phyloP scores from a whole-genome alignment of 2,329 filamentous ascomycete species.

The Colletotrichum caudatum region DNA sequence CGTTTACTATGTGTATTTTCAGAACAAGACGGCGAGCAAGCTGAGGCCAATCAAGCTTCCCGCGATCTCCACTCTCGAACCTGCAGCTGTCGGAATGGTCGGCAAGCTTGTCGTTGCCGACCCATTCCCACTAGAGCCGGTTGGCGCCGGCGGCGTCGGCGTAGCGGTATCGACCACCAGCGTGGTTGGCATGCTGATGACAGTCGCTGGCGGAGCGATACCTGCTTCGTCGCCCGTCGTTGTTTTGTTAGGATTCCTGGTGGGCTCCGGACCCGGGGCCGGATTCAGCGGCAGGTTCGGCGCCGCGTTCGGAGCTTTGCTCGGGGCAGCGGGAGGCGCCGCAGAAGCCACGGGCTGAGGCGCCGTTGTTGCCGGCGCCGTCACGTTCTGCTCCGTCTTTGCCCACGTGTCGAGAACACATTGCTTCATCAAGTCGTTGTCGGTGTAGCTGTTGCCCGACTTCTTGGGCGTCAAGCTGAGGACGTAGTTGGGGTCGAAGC shows the following conservation, averaged over 20 bases:
- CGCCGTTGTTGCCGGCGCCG: not conserved
- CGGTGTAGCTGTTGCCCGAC: conserved; percentile 48
- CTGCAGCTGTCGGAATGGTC: conserved; percentile 20
- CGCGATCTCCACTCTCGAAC: conserved; percentile 2
- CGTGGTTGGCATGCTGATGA: conserved; percentile 25
- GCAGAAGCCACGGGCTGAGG: conserved; percentile 14
- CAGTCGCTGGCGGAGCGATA: conserved; percentile 25
- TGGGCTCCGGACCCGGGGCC: not conserved
- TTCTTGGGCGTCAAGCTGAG: conserved; percentile 57
- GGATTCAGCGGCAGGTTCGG: not conserved
- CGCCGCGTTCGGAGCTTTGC: not conserved
- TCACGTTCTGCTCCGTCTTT: conserved; percentile 30
- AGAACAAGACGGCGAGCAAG: not conserved
- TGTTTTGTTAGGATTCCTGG: not conserved
- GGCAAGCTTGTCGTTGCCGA: conserved; percentile 15
- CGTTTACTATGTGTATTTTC: not conserved
- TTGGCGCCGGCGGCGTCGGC: conserved; percentile 24
- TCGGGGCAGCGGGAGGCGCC: not conserved
- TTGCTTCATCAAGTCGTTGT: conserved; percentile 58
- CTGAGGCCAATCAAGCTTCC: conserved; percentile 3
- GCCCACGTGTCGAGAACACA: conserved; percentile 52
- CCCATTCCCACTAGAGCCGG: conserved; percentile 17
- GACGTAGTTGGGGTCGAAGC: conserved; percentile 56
- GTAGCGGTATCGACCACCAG: conserved; percentile 29
- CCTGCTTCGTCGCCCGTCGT: conserved; percentile 9